These are phyloP conservation scores for Suhomyces choctaworum DNA, from an alignment of 1,139 yeast species.

Conservation along the genomic window DNA sequence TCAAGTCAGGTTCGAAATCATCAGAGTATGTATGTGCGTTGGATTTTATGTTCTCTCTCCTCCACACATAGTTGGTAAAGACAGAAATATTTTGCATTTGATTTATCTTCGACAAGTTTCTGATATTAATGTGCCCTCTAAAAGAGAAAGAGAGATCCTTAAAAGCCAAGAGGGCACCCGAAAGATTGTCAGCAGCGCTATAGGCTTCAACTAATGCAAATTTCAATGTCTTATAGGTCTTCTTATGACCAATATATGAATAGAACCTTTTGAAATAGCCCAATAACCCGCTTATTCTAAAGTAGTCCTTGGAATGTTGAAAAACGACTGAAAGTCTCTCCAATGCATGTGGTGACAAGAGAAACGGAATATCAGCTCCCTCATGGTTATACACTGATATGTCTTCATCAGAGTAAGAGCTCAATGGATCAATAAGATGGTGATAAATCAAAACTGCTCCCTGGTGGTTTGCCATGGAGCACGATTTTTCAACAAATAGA, in stretches of 20 bases:
- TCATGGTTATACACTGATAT: conserved; percentile 20
- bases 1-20: conserved; percentile 14
- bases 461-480: conserved; percentile 27
- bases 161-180: conserved; percentile 29
- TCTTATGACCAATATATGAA: conserved; percentile 34
- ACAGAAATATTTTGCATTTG: conserved; percentile 17
- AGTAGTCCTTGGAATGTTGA: conserved; percentile 26
- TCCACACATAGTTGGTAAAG: conserved; percentile 26
- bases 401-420: conserved; percentile 20
- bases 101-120: conserved; percentile 11
- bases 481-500: conserved; percentile 25
- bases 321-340: conserved; percentile 32
- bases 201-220: conserved; percentile 35
- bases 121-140: conserved; percentile 19
- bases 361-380: conserved; percentile 32
- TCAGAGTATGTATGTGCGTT: conserved; percentile 16
- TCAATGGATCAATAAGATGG: conserved; percentile 33
- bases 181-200: conserved; percentile 25
- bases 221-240: conserved; percentile 28
- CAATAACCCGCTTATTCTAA: conserved; percentile 32
- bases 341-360: conserved; percentile 29
- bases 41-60: conserved; percentile 26
- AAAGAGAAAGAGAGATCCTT: conserved; percentile 22
- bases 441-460: conserved; percentile 42
- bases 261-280: conserved; percentile 42